Conservation (phyloP, 768 basidiomycete genomes). For the Cyclocybe cylindracea region DNA sequence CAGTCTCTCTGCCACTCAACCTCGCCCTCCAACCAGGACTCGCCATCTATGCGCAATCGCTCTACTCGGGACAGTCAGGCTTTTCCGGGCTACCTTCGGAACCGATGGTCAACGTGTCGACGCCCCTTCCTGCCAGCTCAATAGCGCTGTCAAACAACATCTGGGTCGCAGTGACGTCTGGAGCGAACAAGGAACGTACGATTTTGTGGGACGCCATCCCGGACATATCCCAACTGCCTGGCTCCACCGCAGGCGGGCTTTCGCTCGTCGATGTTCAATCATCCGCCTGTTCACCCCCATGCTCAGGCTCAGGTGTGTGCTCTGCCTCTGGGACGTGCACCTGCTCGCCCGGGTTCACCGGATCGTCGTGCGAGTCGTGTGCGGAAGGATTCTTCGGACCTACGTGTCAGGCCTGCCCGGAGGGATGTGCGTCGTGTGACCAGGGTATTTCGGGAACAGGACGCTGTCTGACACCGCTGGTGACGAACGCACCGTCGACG, state of each 20-base stretch:
- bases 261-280: conserved; percentile 73
- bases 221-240: conserved; percentile 69
- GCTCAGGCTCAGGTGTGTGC: conserved; percentile 74
- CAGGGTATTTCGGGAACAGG: conserved; percentile 81
- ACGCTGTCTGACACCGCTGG: conserved; percentile 55
- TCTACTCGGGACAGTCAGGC: conserved; percentile 66
- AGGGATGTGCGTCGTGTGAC: conserved; percentile 70
- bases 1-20: conserved; percentile 64
- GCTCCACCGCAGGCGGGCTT: conserved; percentile 47
- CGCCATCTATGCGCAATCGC: conserved; percentile 58
- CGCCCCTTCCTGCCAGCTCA: conserved; percentile 55
- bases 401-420: conserved; percentile 68
- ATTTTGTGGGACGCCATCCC: conserved; percentile 82
- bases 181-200: conserved; percentile 54
- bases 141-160: conserved; percentile 68
- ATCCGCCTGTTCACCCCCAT: conserved; percentile 71
- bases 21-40: conserved; percentile 69
- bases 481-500: conserved; percentile 54
- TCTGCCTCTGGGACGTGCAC: conserved; percentile 68
- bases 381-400: conserved; percentile 75
- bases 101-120: conserved; percentile 46
- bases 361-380: conserved; percentile 80
- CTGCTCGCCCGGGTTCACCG: conserved; percentile 76
- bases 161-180: conserved; percentile 61
- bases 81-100: conserved; percentile 59